A percentile compares a stretch with the other conserved stretches of the same genome.
Conservation (phyloP, 1,284 basidiomycete species). For the Pseudozyma flocculosa region DNA sequence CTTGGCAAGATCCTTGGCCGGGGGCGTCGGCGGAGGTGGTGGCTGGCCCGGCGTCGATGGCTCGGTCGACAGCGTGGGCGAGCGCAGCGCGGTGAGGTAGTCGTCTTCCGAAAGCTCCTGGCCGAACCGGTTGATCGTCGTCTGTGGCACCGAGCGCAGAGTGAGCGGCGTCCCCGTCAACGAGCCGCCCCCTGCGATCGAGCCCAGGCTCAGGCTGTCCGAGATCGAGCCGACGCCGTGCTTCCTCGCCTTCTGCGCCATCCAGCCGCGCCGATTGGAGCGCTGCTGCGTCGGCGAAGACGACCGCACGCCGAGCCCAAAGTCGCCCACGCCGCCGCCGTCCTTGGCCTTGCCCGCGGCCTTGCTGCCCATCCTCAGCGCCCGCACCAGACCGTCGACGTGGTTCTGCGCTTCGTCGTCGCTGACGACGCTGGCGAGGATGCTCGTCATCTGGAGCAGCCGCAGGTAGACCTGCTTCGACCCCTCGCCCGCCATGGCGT, state of each 20-base stretch:
- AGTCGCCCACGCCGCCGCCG: conserved; percentile 10
- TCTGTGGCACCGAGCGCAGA: no score
- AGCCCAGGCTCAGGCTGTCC: conserved; percentile 2
- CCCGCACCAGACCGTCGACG: conserved; percentile 50
- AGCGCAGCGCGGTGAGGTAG: conserved; percentile 26
- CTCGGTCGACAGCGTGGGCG: conserved; percentile 27
- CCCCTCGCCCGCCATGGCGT: conserved; percentile 17
- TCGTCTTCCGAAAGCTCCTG: conserved; percentile 28
- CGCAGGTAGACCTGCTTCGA: conserved; percentile 32
- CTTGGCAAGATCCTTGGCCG: no score
- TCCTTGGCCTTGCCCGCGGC: conserved; percentile 14
- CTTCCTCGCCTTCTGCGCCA: conserved; percentile 43
- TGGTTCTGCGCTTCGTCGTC: conserved; percentile 56
- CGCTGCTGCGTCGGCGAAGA: conserved; percentile 18
- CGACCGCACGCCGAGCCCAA: conserved; percentile 9
- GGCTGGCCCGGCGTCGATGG: conserved; percentile 21
- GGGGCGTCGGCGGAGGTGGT: conserved; percentile 6
- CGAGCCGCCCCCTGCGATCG: neutral
- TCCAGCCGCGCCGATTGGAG: conserved; percentile 36
- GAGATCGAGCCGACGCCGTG: conserved; percentile 17
- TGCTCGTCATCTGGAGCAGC: conserved; percentile 52
- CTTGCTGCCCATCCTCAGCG: conserved; percentile 37
- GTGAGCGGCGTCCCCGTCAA: neutral
- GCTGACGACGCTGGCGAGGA: conserved; percentile 51
- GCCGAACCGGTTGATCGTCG: conserved; percentile 4